phyloP scores from a whole-genome alignment of 345 rosid genomes.

The Lepidium sativum region DNA sequence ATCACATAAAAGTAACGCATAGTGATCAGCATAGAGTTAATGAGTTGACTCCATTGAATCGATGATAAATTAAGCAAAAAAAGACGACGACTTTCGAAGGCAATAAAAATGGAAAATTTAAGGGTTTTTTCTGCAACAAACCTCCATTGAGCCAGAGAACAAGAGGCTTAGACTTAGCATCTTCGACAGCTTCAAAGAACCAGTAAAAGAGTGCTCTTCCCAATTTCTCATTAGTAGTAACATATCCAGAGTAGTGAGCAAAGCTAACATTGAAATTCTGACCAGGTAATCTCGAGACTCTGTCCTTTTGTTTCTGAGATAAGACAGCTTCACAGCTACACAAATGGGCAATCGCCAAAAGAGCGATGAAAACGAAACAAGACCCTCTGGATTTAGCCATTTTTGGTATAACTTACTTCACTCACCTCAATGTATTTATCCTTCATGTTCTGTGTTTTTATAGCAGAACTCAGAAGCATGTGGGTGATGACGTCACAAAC shows the following conservation, averaged over 20 bases:
- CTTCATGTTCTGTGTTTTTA: not conserved
- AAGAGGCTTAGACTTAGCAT: constrained; percentile 77
- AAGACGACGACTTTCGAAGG: not conserved
- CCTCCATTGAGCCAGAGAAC: constrained; percentile 94
- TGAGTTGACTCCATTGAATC: not conserved
- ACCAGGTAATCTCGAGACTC: constrained; percentile 56
- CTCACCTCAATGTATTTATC: not conserved
- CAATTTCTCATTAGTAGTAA: constrained; percentile 48
- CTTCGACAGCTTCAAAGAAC: constrained; percentile 68
- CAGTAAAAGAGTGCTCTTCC: constrained; percentile 86
- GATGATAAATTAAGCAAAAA: not conserved
- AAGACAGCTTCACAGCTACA: constrained; percentile 18
- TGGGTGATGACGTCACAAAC: constrained; percentile 19
- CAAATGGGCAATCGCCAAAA: constrained; percentile 18
- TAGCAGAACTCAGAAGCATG: not conserved
- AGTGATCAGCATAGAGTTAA: not conserved
- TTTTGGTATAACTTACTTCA: not conserved
- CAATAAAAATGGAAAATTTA: not conserved
- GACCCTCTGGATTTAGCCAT: constrained; percentile 20
- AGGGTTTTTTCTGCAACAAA: not conserved
- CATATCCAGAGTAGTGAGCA: constrained; percentile 67
- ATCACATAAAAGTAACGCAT: not conserved
- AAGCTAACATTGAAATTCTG: constrained; percentile 57
- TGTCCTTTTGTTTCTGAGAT: constrained; percentile 52
- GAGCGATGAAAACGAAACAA: constrained; percentile 1